Percentiles rank a stretch among this genome's conserved stretches.
Evolutionary conservation across 2,329 filamentous ascomycete species (phyloP).

Genomic region (Waltergamsia citrina): DNA sequence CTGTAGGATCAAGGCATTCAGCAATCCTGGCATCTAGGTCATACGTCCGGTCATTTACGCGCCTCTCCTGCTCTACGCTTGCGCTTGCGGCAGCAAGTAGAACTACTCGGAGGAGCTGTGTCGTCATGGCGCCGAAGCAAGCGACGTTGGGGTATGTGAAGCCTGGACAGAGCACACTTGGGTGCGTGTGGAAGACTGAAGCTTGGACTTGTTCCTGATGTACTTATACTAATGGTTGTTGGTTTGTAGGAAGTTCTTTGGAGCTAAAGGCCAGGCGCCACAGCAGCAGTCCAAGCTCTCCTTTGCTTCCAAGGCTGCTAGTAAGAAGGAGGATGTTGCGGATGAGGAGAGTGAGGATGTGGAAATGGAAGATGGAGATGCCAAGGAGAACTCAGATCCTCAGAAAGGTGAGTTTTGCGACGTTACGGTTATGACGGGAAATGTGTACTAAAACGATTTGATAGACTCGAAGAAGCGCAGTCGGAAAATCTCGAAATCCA

Average conservation of each 20-base stretch:
- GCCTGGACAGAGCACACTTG: slow-evolving; percentile 61
- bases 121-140: slow-evolving; percentile 53
- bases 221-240: neutral
- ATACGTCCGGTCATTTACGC: neutral
- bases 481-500: slow-evolving; percentile 10
- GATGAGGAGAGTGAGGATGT: slow-evolving; percentile 16
- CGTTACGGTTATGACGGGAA: neutral
- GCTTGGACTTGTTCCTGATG: neutral
- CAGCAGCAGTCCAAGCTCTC: slow-evolving; percentile 71
- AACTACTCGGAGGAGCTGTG: neutral
- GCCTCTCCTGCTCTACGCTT: neutral
- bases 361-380: slow-evolving; percentile 14
- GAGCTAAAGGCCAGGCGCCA: slow-evolving; percentile 41
- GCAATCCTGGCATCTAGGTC: neutral
- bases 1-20: too few relatives aligned
- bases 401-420: slow-evolving; percentile 22
- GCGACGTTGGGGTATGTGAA: slow-evolving; percentile 83
- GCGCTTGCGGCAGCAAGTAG: neutral
- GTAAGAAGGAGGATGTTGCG: slow-evolving; percentile 23
- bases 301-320: slow-evolving; percentile 53
- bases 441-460: neutral
- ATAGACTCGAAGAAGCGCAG: slow-evolving; percentile 36
- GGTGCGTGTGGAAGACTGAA: slow-evolving; percentile 34
- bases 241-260: slow-evolving; percentile 72
- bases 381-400: slow-evolving; percentile 27